Evolutionary conservation across 2,329 filamentous ascomycete genomes (phyloP).

Genomic region (Chaetomiaceae sp.): DNA sequence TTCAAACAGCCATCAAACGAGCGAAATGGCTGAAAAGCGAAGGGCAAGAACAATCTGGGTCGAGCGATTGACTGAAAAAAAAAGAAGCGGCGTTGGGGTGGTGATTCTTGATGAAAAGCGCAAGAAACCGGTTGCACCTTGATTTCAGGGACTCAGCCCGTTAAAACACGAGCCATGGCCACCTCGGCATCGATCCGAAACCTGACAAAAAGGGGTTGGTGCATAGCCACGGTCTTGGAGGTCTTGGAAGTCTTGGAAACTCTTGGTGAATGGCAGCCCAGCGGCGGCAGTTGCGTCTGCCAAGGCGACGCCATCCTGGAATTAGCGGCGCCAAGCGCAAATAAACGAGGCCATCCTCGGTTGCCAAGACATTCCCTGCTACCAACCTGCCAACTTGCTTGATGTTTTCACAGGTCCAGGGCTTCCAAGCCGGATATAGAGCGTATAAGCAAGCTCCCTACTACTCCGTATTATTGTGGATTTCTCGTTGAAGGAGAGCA

Average conservation of each 20-base stretch:
- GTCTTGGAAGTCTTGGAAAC: conserved; percentile 11
- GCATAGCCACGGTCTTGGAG: conserved; percentile 23
- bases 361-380: too few species aligned
- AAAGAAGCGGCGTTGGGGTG: conserved; percentile 8
- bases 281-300: conserved; percentile 9
- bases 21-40: conserved; percentile 18
- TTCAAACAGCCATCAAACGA: conserved; percentile 26
- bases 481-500: too few species aligned
- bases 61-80: conserved; percentile 21
- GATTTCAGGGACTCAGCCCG: conserved; percentile 8
- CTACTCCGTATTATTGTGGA: too few species aligned
- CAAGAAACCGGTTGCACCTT: conserved; percentile 7
- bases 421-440: too few species aligned
- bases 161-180: conserved; percentile 17
- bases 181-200: conserved; percentile 14
- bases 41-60: conserved; percentile 13
- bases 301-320: conserved; percentile 1
- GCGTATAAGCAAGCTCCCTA: too few species aligned
- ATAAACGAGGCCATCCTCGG: neutral
- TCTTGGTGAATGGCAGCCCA: neutral
- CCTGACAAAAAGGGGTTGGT: conserved; percentile 13
- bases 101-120: conserved; percentile 5
- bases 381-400: neutral
- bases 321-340: conserved; percentile 8
- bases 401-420: neutral